A percentile compares a stretch with the other conserved stretches of the same genome.
Evolutionary conservation across 2,329 filamentous ascomycete species (phyloP).

Genomic region (Talaromyces albobiverticillius): DNA sequence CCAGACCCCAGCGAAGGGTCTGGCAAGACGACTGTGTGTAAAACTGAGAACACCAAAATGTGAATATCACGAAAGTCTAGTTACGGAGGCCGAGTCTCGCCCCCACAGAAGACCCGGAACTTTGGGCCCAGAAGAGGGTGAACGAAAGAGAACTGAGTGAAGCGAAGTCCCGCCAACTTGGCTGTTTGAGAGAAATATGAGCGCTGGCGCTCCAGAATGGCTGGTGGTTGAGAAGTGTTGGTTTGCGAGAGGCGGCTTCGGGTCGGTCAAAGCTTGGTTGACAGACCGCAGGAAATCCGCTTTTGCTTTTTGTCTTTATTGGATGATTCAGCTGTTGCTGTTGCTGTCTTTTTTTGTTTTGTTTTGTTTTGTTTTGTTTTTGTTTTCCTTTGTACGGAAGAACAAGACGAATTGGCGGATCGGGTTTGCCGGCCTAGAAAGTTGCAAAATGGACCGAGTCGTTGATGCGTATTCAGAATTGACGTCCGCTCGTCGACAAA

Average conservation of each 20-base stretch:
- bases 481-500: no score
- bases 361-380: background rate
- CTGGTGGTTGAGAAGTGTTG: constrained; percentile 10
- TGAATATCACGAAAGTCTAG: constrained; percentile 47
- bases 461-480: no score
- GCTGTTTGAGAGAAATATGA: constrained; percentile 53
- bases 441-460: no score
- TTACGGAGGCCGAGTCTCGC: constrained; percentile 98
- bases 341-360: background rate
- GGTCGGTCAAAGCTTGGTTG: constrained; percentile 19
- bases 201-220: constrained; percentile 42
- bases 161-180: constrained; percentile 91
- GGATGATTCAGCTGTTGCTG: background rate
- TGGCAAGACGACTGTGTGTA: constrained; percentile 37
- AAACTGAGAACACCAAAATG: constrained; percentile 26
- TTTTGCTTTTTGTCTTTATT: background rate
- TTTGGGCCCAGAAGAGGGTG: constrained; percentile 90
- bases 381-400: no score
- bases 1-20: constrained; percentile 44
- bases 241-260: constrained; percentile 4
- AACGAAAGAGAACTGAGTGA: constrained; percentile 68
- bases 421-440: no score
- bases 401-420: no score
- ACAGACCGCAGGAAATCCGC: background rate
- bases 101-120: constrained; percentile 92